Evolutionary conservation across 1,139 yeast genomes (phyloP), one percentile per base, ranked within the genome.

Genomic region (Suzukiozyma palmioleophila): DNA sequence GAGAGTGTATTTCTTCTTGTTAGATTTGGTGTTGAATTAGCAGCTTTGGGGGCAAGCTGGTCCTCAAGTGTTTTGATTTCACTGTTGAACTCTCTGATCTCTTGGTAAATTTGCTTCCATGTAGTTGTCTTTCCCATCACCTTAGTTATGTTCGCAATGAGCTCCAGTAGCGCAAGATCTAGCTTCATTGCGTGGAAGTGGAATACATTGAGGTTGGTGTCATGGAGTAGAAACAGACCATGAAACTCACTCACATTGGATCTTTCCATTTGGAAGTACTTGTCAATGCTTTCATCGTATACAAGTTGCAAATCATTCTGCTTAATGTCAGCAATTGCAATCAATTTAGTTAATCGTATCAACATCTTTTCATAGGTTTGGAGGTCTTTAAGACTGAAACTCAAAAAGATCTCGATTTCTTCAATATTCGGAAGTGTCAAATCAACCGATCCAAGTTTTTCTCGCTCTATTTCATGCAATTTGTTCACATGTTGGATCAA

Each of bases 401-500:
- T 68, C 22, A 83, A 52, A 50, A 85, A 84, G 26, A 68, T 67
- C 37, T 73, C 77, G 35, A 81, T 78, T 35, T 80, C 84, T 13
- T 66, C 53, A 3, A 69, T 52, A 35, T 66, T 62, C n/a, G 40
- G 40, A 2, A 43, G 41, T 1, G 62, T 49, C 16, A 66, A 49
- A 16, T 52, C 59, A 1, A 62, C 56, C 3, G 56, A 60, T 1
- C 65, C 65, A 8, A 49, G 31, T 7, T 40, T 44, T 2, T 34
- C 39, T 39, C 54, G 50, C 3, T 41, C 45, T 14, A 39, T 24
- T 16, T 60, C 62, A 28, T 57, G 60, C 4, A 34, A 38, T 13
- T 42, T 43, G 16, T 45, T 45, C 3, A 57, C 49, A 24, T 53
- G 57, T 34, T 53, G 58, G 56, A 76, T 57, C 26, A 51, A 42